Conservation (phyloP, 305 asterid species). For the Fraxinus paxiana region DNA sequence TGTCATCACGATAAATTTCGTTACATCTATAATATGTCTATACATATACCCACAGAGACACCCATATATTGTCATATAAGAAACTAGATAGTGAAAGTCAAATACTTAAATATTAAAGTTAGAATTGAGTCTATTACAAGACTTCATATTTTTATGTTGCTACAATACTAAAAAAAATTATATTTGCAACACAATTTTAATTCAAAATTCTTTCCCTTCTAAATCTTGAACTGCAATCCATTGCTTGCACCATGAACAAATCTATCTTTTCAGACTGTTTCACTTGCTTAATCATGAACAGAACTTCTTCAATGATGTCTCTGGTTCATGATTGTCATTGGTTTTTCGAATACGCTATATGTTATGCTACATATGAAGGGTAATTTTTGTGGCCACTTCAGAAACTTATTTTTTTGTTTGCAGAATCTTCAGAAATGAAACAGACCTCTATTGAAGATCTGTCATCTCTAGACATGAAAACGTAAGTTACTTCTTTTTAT, state of each 20-base stretch:
- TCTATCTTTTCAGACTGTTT: background rate
- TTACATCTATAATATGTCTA: background rate
- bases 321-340: background rate
- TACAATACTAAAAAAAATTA: background rate
- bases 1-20: background rate
- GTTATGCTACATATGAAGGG: background rate
- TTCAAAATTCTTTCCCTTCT: background rate
- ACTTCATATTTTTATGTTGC: background rate
- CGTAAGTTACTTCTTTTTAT: constrained; percentile 46
- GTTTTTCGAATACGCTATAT: constrained; percentile 2
- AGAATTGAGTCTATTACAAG: background rate
- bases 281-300: background rate
- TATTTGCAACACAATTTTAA: background rate
- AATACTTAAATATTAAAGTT: background rate
- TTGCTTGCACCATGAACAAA: background rate
- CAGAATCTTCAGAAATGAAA: constrained; percentile 68
- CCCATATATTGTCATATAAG: background rate
- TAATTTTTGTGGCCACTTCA: constrained; percentile 6
- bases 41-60: background rate
- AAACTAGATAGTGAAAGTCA: background rate
- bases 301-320: background rate
- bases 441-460: constrained; percentile 56
- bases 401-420: constrained; percentile 25
- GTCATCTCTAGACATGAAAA: constrained; percentile 70
- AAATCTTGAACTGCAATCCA: background rate